Evolutionary conservation across 306 rosid genomes (phyloP), one percentile per base, ranked within the genome.

Genomic region (Dryas drummondii): DNA sequence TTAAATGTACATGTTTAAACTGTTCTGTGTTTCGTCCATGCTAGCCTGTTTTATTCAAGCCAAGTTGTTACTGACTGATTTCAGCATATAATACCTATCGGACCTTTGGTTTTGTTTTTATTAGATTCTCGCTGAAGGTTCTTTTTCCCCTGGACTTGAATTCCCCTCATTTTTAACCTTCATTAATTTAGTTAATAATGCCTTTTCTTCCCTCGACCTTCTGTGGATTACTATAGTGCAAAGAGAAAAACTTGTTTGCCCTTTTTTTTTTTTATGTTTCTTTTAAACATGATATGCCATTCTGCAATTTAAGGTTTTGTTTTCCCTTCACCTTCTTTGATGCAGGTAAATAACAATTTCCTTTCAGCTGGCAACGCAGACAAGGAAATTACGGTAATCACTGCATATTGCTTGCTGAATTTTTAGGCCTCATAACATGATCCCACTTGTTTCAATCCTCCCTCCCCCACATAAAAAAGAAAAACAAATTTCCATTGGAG

Each of bases 311-410:
- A 77, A 58, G 71, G 15, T 73, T 75, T 12, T 7, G 3, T 49
- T 66, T 66, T 10, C 61, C 59, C 22, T 80, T 73, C 62, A 49
- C 27, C 84, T 82, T 54, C 46, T 37, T 7, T 80, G 82, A 70
- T 84, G 91, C 92, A 91, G 98, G 98, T 90, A 87, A 94, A 94
- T 87, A 94, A 94, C 84, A 94, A 94, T 88, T 90, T 94, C 76
- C 91, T 94, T 81, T 91, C 98, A 53, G 97, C 84, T 79, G 98
- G 98, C 81, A 94, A 91, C 67, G 93, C 88, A 82, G 88, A 91
- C 82, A 94, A 78, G 86, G 97, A 90, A 90, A 82, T 94, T 71
- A 87, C 87, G 82, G 98, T 94, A 91, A 85, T 49, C 65, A 47
- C 80, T 54, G 49, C 67, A 32, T 44, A 55, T 62, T 55, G 17